phyloP scores from a whole-genome alignment of 768 basidiomycete genomes.

The Boletus insuetus region DNA sequence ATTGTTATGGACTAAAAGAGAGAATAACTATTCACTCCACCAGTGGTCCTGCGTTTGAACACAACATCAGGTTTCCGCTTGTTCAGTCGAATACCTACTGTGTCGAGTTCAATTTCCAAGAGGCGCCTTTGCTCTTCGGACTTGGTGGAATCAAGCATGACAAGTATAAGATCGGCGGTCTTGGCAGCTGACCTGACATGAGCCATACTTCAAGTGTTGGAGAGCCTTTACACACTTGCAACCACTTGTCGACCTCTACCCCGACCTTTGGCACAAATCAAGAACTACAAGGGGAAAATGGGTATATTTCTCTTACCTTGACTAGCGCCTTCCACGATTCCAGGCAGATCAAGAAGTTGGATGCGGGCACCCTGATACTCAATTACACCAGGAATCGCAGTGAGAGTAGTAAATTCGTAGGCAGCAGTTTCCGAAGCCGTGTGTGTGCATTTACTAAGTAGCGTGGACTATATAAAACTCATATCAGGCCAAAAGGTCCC shows the following conservation, averaged over 20 bases:
- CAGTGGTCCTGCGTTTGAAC: conserved; percentile 90
- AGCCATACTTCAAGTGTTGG: not conserved
- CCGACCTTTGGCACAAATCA: conserved; percentile 45
- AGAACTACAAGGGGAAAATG: not conserved
- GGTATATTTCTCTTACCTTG: conserved; percentile 43
- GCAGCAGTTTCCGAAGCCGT: conserved; percentile 87
- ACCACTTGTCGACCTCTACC: conserved; percentile 97
- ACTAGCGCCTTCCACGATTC: conserved; percentile 92
- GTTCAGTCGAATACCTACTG: conserved; percentile 95
- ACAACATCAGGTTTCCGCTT: conserved; percentile 89
- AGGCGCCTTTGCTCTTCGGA: conserved; percentile 86
- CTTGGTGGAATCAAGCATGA: conserved; percentile 93
- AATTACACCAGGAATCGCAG: conserved; percentile 95
- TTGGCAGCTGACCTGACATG: conserved; percentile 56
- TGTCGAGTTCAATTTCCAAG: conserved; percentile 91
- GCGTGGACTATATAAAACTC: conserved; percentile 62
- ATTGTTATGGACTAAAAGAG: not conserved
- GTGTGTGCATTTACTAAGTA: conserved; percentile 88
- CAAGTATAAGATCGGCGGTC: conserved; percentile 89
- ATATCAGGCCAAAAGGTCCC: conserved; percentile 3
- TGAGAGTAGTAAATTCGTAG: conserved; percentile 94
- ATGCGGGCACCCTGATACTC: conserved; percentile 94
- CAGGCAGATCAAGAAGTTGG: conserved; percentile 92
- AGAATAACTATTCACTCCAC: conserved; percentile 60
- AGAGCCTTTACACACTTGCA: conserved; percentile 51